phyloP scores from a whole-genome alignment of 495 filamentous ascomycete species.

The Durotheca rogersii region DNA sequence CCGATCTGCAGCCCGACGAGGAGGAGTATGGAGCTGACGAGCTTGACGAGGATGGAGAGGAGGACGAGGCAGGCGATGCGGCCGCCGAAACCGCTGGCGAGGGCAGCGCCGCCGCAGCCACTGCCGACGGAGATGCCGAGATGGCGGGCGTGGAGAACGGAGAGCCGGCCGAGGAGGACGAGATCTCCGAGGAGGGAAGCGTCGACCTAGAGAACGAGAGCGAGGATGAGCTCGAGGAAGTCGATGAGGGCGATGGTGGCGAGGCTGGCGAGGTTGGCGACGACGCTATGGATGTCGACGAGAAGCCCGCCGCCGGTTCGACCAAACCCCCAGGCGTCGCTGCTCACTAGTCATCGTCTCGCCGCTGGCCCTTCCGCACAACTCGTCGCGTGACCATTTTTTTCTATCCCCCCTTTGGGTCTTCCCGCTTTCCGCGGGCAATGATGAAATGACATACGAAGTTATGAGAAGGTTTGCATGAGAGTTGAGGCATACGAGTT shows the following conservation, averaged over 20 bases:
- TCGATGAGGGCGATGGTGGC: slow-evolving; percentile 75
- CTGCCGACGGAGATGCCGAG: slow-evolving; percentile 67
- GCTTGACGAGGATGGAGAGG: slow-evolving; percentile 64
- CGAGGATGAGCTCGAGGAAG: slow-evolving; percentile 77
- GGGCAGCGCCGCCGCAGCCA: slow-evolving; percentile 45
- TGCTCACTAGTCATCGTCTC: slow-evolving; percentile 10
- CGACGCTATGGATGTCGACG: slow-evolving; percentile 84
- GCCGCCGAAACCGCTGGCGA: slow-evolving; percentile 42
- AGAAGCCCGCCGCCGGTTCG: slow-evolving; percentile 32
- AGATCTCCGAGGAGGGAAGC: slow-evolving; percentile 83
- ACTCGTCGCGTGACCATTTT: not conserved
- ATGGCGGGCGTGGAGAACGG: slow-evolving; percentile 71
- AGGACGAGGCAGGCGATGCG: slow-evolving; percentile 48
- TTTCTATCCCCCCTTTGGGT: no score
- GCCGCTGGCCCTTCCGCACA: not conserved
- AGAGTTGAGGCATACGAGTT: not conserved
- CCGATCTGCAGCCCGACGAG: slow-evolving; percentile 81
- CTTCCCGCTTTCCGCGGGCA: not conserved
- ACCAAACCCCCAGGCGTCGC: slow-evolving; percentile 24
- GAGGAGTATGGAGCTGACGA: slow-evolving; percentile 88
- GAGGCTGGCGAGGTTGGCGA: slow-evolving; percentile 66
- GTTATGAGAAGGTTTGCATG: slow-evolving; percentile 28
- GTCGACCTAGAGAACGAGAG: slow-evolving; percentile 97
- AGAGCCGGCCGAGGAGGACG: slow-evolving; percentile 62
- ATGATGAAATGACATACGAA: slow-evolving; percentile 14